phyloP scores from a whole-genome alignment of 2,329 filamentous ascomycete genomes.

The Colletotrichum cordylinicola region DNA sequence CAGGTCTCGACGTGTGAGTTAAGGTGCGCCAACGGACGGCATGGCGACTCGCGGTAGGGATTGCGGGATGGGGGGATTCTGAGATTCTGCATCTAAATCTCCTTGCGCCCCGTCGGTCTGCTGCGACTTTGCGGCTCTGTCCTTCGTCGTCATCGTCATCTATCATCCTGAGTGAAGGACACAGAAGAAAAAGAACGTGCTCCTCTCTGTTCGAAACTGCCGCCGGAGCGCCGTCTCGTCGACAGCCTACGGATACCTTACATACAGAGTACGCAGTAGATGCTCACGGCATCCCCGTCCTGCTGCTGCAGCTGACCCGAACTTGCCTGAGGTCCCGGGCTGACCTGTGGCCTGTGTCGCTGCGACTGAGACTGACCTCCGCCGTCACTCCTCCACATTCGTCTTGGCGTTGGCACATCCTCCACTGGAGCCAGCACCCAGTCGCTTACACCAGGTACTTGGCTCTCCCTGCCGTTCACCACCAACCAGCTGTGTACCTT shows the following conservation, averaged over 20 bases:
- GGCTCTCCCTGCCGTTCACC: neutral
- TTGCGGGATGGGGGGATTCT: neutral
- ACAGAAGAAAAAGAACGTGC: neutral
- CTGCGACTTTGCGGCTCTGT: neutral
- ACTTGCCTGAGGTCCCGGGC: neutral
- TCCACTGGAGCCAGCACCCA: neutral
- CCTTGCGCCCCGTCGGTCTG: neutral
- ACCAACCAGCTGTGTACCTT: neutral
- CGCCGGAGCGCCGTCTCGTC: neutral
- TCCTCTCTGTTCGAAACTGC: neutral
- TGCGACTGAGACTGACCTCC: constrained; percentile 5
- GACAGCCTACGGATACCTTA: no score
- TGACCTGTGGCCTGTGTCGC: constrained; percentile 8
- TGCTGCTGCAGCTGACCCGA: constrained; percentile 16
- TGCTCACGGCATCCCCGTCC: neutral
- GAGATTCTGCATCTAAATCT: neutral
- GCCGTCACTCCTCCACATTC: constrained; percentile 7
- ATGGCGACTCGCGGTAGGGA: neutral
- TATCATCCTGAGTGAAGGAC: neutral
- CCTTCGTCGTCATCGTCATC: neutral
- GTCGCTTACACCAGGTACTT: neutral
- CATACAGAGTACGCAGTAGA: no score
- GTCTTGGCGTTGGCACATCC: constrained; percentile 11
- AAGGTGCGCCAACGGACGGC: neutral
- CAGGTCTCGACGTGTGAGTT: constrained; percentile 6